Evolutionary conservation across 306 rosid genomes (phyloP), one percentile per base, ranked within the genome.

Genomic region (Alnus rubra): DNA sequence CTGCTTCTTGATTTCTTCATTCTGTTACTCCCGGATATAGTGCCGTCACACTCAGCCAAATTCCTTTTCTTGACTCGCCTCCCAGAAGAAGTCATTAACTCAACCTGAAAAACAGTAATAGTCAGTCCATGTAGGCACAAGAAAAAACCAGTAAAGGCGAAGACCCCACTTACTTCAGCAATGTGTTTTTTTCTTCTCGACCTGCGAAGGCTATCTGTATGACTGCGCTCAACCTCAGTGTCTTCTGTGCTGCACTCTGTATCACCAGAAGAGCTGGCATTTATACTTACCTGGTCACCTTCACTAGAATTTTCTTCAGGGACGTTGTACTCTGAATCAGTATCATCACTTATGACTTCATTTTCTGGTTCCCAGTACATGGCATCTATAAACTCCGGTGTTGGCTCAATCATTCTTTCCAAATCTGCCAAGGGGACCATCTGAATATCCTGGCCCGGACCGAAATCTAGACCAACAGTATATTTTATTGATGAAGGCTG

Each of bases 341-440:
- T 83, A 75, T 89, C 94, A 78, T 93, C 94, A 82, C 93, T 88
- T 31, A 77, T 58, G 53, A 86, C 82, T 68, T 91, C 97, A 79
- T 87, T 85, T 80, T 91, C 97, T 65, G 97, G 98, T 77, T 93
- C 98, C 97, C 91, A 89, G 30, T 88, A 78, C 89, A 86, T 79
- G 65, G 94, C 92, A 84, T 93, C 98, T 62, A 86, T 39, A 71
- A 93, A 87, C 80, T 93, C 97, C 44, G 91, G 90, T 71, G 87
- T 92, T 31, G 93, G 94, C 81, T 93, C 97, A 74, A 86, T 28
- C 84, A 88, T 63, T 87, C 92, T 91, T 69, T 93, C 98, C 83
- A 91, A 85, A 90, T 93, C 98, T n/a, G 88, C 88, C 92, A 93
- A 76, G 71, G 97, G 98, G 39, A 90, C 86, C 90, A 88, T 81